Percentiles rank a stretch among this genome's conserved stretches.
Evolutionary conservation across 768 basidiomycete genomes (phyloP).

Genomic region (Termitomyces titanicus): DNA sequence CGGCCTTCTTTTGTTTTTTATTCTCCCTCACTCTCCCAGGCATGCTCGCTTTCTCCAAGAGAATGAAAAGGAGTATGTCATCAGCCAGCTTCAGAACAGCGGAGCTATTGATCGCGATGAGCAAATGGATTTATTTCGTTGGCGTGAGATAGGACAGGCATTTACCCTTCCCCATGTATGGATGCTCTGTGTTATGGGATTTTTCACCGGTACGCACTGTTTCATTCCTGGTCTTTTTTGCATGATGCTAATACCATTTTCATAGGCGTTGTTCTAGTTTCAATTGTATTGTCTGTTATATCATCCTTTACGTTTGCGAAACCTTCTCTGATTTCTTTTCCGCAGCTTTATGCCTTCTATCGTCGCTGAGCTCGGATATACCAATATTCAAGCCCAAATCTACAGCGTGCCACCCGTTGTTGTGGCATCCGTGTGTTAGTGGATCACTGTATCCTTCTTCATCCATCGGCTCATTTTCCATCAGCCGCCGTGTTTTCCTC

Average conservation of each 20-base stretch:
- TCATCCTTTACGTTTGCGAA: not conserved
- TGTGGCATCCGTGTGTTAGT: slow-evolving; percentile 43
- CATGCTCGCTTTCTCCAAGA: slow-evolving; percentile 48
- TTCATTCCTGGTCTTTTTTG: not conserved
- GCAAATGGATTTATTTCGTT: slow-evolving; percentile 45
- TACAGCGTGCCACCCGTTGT: slow-evolving; percentile 60
- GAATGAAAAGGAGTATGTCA: slow-evolving; percentile 46
- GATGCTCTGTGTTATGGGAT: slow-evolving; percentile 45
- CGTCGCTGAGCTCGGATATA: slow-evolving; percentile 59
- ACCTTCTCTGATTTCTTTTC: not conserved
- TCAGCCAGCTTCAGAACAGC: slow-evolving; percentile 35
- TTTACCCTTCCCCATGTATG: slow-evolving; percentile 52
- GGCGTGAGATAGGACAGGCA: slow-evolving; percentile 48
- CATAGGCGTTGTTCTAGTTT: slow-evolving; percentile 40
- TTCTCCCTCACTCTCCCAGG: slow-evolving; percentile 43
- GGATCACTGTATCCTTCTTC: not conserved
- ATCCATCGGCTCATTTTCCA: not conserved
- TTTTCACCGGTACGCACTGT: slow-evolving; percentile 41
- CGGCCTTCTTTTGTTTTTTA: slow-evolving; percentile 45
- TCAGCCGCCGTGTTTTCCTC: slow-evolving; percentile 34
- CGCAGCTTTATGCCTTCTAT: slow-evolving; percentile 63
- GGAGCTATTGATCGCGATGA: slow-evolving; percentile 33
- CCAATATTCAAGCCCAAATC: slow-evolving; percentile 50
- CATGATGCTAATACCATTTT: not conserved
- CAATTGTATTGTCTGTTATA: slow-evolving; percentile 31